A percentile compares a stretch with the other conserved stretches of the same genome.
These are phyloP conservation scores for Silene vulgaris DNA, from an alignment of 179 eudicot species.

Conservation along the genomic window DNA sequence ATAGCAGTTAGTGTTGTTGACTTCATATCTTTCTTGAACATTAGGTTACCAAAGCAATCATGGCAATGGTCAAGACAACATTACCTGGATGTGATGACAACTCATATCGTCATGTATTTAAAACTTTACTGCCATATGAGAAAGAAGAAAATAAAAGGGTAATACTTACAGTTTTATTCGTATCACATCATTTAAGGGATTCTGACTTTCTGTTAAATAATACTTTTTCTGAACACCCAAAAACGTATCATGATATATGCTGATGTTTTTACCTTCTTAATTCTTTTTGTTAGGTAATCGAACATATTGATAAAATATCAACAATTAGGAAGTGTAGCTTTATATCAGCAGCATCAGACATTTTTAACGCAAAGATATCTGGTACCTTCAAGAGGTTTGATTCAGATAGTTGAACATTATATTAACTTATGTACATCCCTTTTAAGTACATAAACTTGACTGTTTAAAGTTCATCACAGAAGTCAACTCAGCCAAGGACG, in stretches of 20 bases:
- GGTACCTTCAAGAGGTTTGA: conserved; percentile 84
- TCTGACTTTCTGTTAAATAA: not conserved
- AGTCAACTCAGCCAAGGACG: conserved; percentile 89
- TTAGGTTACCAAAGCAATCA: conserved; percentile 72
- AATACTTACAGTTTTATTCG: not conserved
- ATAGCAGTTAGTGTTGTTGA: not conserved
- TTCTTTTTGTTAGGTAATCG: conserved; percentile 47
- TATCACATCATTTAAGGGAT: not conserved
- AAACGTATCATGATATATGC: not conserved
- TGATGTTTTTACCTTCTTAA: not conserved
- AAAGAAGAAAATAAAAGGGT: conserved; percentile 82
- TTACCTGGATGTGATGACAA: conserved; percentile 77
- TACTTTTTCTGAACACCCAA: not conserved
- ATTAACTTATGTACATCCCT: not conserved
- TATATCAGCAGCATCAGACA: conserved; percentile 73
- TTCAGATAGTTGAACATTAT: conserved; percentile 15
- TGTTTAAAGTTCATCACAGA: conserved; percentile 34
- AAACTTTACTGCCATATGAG: conserved; percentile 70
- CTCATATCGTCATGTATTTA: conserved; percentile 67
- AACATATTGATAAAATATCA: conserved; percentile 70
- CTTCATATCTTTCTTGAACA: conserved; percentile 9
- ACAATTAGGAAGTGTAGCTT: conserved; percentile 63
- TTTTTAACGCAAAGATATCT: conserved; percentile 80
- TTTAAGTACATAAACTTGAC: conserved; percentile 3
- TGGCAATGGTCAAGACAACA: conserved; percentile 69